Evolutionary conservation across 2,329 filamentous ascomycete species (phyloP), one percentile per base, ranked within the genome.

Genomic region (Sporothrix inflata): DNA sequence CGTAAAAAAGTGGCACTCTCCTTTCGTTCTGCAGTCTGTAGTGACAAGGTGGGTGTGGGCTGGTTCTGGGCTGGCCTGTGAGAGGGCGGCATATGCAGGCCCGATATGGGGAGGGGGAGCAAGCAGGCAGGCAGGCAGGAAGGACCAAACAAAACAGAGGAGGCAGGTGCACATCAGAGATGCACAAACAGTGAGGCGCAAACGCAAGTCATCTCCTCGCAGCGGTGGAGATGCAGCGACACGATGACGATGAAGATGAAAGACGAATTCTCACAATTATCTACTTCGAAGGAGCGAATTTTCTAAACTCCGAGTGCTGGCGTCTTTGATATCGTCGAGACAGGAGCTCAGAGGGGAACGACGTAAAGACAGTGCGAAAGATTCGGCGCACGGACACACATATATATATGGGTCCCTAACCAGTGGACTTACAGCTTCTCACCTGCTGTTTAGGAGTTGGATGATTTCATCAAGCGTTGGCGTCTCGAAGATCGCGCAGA

Each of bases 1-100:
- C 49, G n/a, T 21, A 24, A 53, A 69, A 69, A 69, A 55, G 51
- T 69, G 30, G 49, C 49, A 55, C 66, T 24, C n/a, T n/a, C n/a
- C n/a, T n/a, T n/a, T n/a, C n/a, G n/a, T n/a, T n/a, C n/a, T n/a
- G n/a, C n/a, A n/a, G n/a, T n/a, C n/a, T n/a, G n/a, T n/a, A n/a
- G n/a, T n/a, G 12, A 27, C 47, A 7, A 8, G 21, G 60, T 30
- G 60, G 38, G 60, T 24, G 3, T 45, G 60, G n/a, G 51, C 9
- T 11, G 11, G 3, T 55, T 11, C 21, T 55, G 51, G 51, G 21
- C 51, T 55, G 51, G 21, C 57, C 34, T 42, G 57, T 63, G n/a
- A 45, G 38, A 63, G 38, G 38, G 11, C 40, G 61, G 61, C 38
- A 65, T 30, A 47, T 65, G 61, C 21, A 45, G 61, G 40, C 21